Evolutionary conservation across 352 stramenopile genomes (phyloP).

Genomic region (Phytopythium vexans): DNA sequence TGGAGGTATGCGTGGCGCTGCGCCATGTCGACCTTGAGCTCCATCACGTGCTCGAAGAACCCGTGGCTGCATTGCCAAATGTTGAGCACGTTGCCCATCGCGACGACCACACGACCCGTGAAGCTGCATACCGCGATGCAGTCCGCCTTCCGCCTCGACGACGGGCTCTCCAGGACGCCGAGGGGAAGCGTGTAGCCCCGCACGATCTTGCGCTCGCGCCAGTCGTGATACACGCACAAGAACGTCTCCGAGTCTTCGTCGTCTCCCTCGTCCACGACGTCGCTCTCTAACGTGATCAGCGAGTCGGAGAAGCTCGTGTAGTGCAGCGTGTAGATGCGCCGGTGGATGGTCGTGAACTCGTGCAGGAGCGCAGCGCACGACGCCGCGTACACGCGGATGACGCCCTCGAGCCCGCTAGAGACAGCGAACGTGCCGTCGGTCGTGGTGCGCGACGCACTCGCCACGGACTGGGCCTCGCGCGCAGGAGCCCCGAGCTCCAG

Average conservation of each 20-base stretch:
- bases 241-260: constrained; percentile 69
- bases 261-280: constrained; percentile 14
- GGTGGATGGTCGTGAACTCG: constrained; percentile 79
- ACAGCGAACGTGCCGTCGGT: constrained; percentile 74
- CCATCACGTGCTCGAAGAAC: constrained; percentile 89
- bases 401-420: constrained; percentile 48
- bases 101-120: constrained; percentile 72
- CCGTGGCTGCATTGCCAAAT: constrained; percentile 83
- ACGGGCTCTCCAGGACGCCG: constrained; percentile 57
- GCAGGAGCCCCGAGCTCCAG: constrained; percentile 35
- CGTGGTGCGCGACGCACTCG: constrained; percentile 58
- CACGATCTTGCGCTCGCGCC: constrained; percentile 75
- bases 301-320: constrained; percentile 88
- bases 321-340: constrained; percentile 60
- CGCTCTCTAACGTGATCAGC: constrained; percentile 81
- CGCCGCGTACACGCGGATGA: constrained; percentile 79
- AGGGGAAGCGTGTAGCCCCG: constrained; percentile 82
- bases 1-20: constrained; percentile 68
- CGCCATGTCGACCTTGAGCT: constrained; percentile 79
- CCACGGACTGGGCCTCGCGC: constrained; percentile 40
- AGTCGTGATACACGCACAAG: constrained; percentile 87
- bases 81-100: constrained; percentile 74
- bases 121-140: constrained; percentile 82
- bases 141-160: constrained; percentile 51
- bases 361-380: constrained; percentile 74